A percentile compares a stretch with the other conserved stretches of the same genome.
These are phyloP conservation scores for Crithidia brevicula DNA, from an alignment of 208 protist species.

Conservation along the genomic window DNA sequence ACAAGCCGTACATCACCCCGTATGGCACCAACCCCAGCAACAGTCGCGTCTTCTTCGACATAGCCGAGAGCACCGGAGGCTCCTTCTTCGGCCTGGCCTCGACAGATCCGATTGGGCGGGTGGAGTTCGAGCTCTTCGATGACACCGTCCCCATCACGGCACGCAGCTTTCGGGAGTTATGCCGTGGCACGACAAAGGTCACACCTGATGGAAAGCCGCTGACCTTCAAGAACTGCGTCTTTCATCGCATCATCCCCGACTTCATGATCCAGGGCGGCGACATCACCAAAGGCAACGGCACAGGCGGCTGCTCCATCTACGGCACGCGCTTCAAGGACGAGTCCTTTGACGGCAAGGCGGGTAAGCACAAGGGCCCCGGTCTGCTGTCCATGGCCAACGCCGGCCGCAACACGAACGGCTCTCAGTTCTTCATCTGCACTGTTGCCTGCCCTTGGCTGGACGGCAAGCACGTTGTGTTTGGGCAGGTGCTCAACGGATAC, in stretches of 20 bases:
- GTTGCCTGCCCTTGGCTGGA: constrained; percentile 89
- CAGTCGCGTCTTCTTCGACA: constrained; percentile 87
- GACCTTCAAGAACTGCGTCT: constrained; percentile 90
- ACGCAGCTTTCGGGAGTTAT: constrained; percentile 89
- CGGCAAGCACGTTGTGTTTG: constrained; percentile 97
- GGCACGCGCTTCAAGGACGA: constrained; percentile 95
- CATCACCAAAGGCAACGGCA: constrained; percentile 94
- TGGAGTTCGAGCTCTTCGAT: constrained; percentile 95
- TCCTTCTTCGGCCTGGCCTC: constrained; percentile 62
- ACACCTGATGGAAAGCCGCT: constrained; percentile 90
- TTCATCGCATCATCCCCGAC: constrained; percentile 95
- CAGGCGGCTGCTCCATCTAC: constrained; percentile 95
- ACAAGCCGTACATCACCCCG: constrained; percentile 49
- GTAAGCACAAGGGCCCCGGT: constrained; percentile 77
- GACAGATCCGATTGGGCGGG: constrained; percentile 71
- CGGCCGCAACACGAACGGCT: constrained; percentile 92
- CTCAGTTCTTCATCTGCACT: constrained; percentile 94
- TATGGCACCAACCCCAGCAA: constrained; percentile 73
- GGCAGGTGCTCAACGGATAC: constrained; percentile 87
- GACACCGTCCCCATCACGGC: constrained; percentile 94
- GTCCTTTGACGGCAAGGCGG: constrained; percentile 93
- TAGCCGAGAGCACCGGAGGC: constrained; percentile 41
- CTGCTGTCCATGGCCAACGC: constrained; percentile 95
- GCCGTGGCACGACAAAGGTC: constrained; percentile 49
- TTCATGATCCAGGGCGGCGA: constrained; percentile 98